Evolutionary conservation across 345 rosid genomes (phyloP).

Genomic region (Barbarea vulgaris): DNA sequence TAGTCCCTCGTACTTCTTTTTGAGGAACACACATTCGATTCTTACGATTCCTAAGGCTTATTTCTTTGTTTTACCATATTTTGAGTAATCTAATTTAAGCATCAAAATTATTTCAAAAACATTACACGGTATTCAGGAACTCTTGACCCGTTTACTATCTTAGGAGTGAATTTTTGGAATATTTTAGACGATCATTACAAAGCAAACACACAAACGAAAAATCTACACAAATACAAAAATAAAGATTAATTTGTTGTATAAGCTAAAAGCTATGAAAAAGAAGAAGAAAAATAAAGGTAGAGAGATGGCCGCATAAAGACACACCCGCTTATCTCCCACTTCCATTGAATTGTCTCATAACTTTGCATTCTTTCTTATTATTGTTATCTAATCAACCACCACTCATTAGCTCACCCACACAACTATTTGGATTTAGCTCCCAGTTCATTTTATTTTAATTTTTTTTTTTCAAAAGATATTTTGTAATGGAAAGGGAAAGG

Average conservation of each 20-base stretch:
- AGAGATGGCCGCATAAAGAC: constrained; percentile 34
- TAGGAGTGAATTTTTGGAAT: background rate
- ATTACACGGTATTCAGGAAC: background rate
- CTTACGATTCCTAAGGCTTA: too few relatives aligned
- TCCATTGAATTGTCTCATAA: constrained; percentile 21
- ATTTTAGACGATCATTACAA: background rate
- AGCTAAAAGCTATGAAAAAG: background rate
- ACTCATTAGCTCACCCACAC: constrained; percentile 34
- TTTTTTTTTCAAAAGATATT: background rate
- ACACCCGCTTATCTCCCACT: constrained; percentile 26
- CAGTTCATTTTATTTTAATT: constrained; percentile 4
- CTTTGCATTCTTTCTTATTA: constrained; percentile 16
- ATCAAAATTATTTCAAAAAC: background rate
- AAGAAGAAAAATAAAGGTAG: background rate
- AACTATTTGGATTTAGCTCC: constrained; percentile 17
- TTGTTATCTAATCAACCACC: constrained; percentile 39
- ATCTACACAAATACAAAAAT: background rate
- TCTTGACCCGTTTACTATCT: background rate
- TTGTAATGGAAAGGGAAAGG: background rate
- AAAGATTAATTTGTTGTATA: background rate
- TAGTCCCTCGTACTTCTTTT: too few relatives aligned
- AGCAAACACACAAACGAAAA: background rate
- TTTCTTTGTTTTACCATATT: too few relatives aligned
- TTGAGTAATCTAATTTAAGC: too few relatives aligned
- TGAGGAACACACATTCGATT: too few relatives aligned